Percentiles rank a stretch among this genome's conserved stretches.
Evolutionary conservation across 305 asterid species (phyloP).

Genomic region (Fraxinus dipetala): DNA sequence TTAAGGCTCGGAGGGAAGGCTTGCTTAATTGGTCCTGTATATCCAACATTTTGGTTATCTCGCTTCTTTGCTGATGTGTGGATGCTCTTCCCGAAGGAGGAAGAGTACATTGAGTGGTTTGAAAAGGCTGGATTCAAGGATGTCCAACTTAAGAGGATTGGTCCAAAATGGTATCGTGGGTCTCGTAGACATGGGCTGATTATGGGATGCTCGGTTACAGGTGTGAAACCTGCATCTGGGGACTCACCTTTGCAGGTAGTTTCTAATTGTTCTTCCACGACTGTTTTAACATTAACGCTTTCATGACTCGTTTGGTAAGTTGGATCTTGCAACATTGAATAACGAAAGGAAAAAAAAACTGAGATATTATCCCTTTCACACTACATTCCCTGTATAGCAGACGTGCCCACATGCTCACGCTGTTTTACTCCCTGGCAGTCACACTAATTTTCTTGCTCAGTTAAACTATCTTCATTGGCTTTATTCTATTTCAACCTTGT

Average conservation of each 20-base stretch:
- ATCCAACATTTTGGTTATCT: constrained; percentile 88
- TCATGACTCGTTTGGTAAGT: not conserved
- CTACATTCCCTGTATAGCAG: not conserved
- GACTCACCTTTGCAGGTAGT: constrained; percentile 89
- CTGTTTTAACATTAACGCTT: not conserved
- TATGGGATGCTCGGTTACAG: constrained; percentile 97
- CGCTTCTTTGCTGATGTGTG: constrained; percentile 91
- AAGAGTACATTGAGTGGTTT: constrained; percentile 96
- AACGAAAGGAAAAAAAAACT: not conserved
- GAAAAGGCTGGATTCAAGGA: constrained; percentile 83
- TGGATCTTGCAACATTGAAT: not conserved
- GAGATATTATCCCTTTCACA: not conserved
- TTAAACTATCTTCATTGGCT: not conserved
- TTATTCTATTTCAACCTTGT: not conserved
- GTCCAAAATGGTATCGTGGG: constrained; percentile 98
- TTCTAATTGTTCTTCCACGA: not conserved
- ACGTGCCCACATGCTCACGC: not conserved
- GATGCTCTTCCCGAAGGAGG: constrained; percentile 99
- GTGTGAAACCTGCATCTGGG: constrained; percentile 77
- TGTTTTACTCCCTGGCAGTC: not conserved
- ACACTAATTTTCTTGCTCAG: not conserved
- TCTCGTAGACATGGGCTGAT: constrained; percentile 93
- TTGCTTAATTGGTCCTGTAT: constrained; percentile 91
- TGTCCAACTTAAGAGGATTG: constrained; percentile 82
- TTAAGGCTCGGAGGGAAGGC: constrained; percentile 84